Evolutionary conservation across 2,329 filamentous ascomycete genomes (phyloP).

Genomic region (Chaetomiaceae sp.): DNA sequence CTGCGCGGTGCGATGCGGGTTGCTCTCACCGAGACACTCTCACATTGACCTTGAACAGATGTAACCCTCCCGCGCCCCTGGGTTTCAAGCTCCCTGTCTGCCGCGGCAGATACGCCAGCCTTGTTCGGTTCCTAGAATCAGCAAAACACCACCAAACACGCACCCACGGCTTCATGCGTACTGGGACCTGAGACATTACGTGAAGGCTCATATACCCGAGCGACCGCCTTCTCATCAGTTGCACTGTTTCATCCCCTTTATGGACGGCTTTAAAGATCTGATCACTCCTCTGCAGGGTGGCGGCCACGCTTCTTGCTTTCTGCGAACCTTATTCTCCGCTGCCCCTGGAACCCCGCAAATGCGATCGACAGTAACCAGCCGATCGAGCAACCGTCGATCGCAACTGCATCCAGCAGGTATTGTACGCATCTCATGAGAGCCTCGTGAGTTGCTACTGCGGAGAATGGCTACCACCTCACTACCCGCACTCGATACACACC

Average conservation of each 20-base stretch:
- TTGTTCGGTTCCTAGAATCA: conserved; percentile 11
- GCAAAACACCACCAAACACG: conserved; percentile 7
- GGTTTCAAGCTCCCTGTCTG: conserved; percentile 3
- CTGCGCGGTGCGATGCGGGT: no score
- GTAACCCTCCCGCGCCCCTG: background rate
- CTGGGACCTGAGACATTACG: conserved; percentile 21
- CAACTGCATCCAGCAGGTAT: background rate
- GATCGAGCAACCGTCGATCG: conserved; percentile 14
- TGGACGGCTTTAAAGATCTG: no score
- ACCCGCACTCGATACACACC: no score
- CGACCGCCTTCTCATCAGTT: no score
- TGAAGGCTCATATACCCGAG: no score
- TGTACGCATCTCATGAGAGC: no score
- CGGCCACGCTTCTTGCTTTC: background rate
- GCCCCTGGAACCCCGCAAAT: conserved; percentile 16
- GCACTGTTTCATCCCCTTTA: no score
- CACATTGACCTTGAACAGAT: no score
- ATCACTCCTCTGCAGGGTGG: background rate
- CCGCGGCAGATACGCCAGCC: background rate
- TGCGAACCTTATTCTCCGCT: conserved; percentile 2
- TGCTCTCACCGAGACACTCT: no score
- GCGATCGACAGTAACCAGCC: conserved; percentile 18
- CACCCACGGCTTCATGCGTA: conserved; percentile 16
- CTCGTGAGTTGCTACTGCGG: no score
- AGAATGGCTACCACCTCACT: no score